Percentiles rank a stretch among this genome's conserved stretches.
These are phyloP conservation scores for Metschnikowia matae DNA, from an alignment of 805 yeast species.

Conservation along the genomic window DNA sequence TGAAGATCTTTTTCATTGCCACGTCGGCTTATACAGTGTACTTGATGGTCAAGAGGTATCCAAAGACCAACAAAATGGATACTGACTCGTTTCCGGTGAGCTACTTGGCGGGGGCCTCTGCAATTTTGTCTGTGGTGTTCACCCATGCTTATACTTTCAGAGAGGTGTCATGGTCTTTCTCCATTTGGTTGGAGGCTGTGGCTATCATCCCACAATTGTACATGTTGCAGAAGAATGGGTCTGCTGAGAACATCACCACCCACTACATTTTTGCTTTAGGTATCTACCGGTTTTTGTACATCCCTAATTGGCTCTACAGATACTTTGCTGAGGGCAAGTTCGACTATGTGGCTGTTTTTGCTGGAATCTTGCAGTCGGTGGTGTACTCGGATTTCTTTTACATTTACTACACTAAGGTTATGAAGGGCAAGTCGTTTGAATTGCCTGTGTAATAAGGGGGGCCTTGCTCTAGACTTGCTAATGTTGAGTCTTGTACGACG, in stretches of 20 bases:
- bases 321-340: conserved; percentile 58
- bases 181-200: conserved; percentile 87
- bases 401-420: conserved; percentile 73
- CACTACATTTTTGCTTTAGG: conserved; percentile 96
- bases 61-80: conserved; percentile 60
- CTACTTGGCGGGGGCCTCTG: conserved; percentile 64
- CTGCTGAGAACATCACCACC: conserved; percentile 79
- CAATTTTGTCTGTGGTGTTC: conserved; percentile 53
- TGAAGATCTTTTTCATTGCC: conserved; percentile 78
- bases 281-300: conserved; percentile 78
- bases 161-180: conserved; percentile 82
- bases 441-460: conserved; percentile 48
- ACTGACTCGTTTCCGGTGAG: conserved; percentile 64
- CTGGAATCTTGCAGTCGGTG: conserved; percentile 83
- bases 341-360: conserved; percentile 66
- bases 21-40: conserved; percentile 73
- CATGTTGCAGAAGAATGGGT: conserved; percentile 84
- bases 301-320: conserved; percentile 95
- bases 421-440: conserved; percentile 73
- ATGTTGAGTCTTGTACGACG: too few relatives aligned
- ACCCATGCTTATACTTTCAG: conserved; percentile 57
- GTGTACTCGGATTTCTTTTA: conserved; percentile 95
- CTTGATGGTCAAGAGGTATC: conserved; percentile 60
- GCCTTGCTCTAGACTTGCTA: too few relatives aligned
- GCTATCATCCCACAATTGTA: conserved; percentile 92